phyloP scores from a whole-genome alignment of 2,329 filamentous ascomycete species.

The Fusarium haematococcum region DNA sequence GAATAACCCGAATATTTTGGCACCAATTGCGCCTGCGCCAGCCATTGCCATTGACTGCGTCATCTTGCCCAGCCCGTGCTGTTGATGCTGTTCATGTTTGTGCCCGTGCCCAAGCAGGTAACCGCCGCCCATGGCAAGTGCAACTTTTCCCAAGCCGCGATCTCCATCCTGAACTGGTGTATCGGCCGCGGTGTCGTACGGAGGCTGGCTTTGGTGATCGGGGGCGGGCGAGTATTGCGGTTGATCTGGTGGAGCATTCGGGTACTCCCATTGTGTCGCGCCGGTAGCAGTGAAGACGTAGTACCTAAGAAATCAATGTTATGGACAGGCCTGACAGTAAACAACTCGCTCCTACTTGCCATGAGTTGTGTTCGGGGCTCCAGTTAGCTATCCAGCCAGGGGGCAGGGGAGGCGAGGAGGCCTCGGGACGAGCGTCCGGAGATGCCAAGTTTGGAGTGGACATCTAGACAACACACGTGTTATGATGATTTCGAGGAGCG shows the following conservation, averaged over 20 bases:
- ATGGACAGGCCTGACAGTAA: not conserved
- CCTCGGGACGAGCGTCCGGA: not conserved
- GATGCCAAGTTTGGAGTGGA: not conserved
- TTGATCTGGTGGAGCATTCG: slow-evolving; percentile 6
- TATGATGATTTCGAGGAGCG: not conserved
- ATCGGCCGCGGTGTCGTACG: not conserved
- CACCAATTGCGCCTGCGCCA: slow-evolving; percentile 16
- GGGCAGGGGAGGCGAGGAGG: not conserved
- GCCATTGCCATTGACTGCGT: slow-evolving; percentile 14
- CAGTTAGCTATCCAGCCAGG: slow-evolving; percentile 21
- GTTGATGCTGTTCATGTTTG: slow-evolving; percentile 4
- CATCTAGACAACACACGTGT: not conserved
- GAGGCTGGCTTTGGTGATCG: not conserved
- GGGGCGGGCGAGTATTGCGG: not conserved
- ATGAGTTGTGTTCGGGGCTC: slow-evolving; percentile 21
- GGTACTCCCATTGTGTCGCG: slow-evolving; percentile 20
- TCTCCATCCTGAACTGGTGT: slow-evolving; percentile 7
- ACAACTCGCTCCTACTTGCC: not conserved
- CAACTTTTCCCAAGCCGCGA: slow-evolving; percentile 18
- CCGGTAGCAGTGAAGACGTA: slow-evolving; percentile 18
- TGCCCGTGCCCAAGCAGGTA: slow-evolving; percentile 3
- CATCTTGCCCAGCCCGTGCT: slow-evolving; percentile 13
- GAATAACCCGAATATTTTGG: slow-evolving; percentile 17
- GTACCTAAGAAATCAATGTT: slow-evolving; percentile 1
- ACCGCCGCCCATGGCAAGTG: slow-evolving; percentile 12